Percentiles rank a stretch among this genome's conserved stretches.
phyloP scores from a whole-genome alignment of 1,284 basidiomycete genomes.

The Inonotus hispidus region DNA sequence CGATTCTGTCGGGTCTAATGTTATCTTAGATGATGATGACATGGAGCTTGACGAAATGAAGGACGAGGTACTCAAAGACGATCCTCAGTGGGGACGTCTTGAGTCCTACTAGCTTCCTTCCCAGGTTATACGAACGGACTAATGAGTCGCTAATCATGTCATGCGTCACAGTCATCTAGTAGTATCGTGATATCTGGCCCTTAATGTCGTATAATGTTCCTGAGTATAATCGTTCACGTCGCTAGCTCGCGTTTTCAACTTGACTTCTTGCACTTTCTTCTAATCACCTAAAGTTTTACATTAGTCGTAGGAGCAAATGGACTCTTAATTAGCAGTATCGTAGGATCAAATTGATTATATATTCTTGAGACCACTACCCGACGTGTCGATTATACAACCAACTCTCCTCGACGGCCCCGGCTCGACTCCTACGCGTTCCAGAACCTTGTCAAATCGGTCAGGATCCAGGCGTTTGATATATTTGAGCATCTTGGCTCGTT shows the following conservation, averaged over 20 bases:
- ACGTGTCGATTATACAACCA: conserved; percentile 47
- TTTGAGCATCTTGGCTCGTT: conserved; percentile 78
- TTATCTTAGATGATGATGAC: conserved; percentile 2
- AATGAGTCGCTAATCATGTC: too few relatives aligned
- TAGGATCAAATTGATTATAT: not conserved
- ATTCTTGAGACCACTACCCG: not conserved
- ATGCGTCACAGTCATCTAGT: too few relatives aligned
- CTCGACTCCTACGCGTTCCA: conserved; percentile 76
- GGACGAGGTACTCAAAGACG: not conserved
- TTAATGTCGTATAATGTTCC: not conserved
- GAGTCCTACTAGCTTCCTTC: not conserved
- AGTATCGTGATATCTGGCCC: too few relatives aligned
- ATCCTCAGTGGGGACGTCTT: not conserved
- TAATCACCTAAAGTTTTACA: not conserved
- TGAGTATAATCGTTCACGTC: not conserved
- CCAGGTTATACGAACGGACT: not conserved
- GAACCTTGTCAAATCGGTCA: conserved; percentile 67
- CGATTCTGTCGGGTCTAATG: not conserved
- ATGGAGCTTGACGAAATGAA: not conserved
- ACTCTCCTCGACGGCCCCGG: conserved; percentile 81
- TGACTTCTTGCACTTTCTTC: not conserved
- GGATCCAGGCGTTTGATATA: conserved; percentile 71
- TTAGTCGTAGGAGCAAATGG: not conserved
- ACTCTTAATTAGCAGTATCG: not conserved
- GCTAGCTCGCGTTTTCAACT: too few relatives aligned